A percentile compares a stretch with the other conserved stretches of the same genome.
Conservation (phyloP, 2,329 filamentous ascomycete species). For the Aspergillus flavus region DNA sequence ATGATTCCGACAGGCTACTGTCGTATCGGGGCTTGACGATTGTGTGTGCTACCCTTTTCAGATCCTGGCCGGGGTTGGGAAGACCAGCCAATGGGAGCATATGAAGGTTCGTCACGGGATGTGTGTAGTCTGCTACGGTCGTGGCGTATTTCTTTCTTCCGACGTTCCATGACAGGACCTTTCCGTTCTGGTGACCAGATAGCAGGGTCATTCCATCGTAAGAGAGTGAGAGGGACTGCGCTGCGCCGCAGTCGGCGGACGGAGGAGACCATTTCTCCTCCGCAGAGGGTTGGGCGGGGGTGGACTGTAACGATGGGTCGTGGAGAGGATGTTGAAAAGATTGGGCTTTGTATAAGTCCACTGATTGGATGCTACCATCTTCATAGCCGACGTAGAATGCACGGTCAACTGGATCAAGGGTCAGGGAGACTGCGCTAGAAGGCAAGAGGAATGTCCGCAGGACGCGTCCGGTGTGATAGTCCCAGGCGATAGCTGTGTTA, state of each 20-base stretch:
- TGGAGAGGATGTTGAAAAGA: conserved; percentile 43
- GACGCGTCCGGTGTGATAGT: conserved; percentile 76
- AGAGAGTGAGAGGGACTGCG: conserved; percentile 70
- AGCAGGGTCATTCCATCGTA: conserved; percentile 81
- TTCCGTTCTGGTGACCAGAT: conserved; percentile 79
- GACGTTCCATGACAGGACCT: conserved; percentile 79
- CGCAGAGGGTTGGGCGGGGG: conserved; percentile 44
- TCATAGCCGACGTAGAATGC: conserved; percentile 80
- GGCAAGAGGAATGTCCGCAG: conserved; percentile 82
- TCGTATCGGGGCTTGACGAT: conserved; percentile 74
- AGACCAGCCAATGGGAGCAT: conserved; percentile 66
- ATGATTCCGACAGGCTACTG: conserved; percentile 39
- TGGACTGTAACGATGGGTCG: conserved; percentile 38
- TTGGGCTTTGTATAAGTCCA: conserved; percentile 69
- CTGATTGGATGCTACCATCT: conserved; percentile 75
- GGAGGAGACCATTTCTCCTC: conserved; percentile 53
- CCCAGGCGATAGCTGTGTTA: conserved; percentile 90
- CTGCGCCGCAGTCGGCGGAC: conserved; percentile 66
- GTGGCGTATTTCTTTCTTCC: conserved; percentile 68
- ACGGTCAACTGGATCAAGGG: conserved; percentile 80
- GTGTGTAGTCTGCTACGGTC: conserved; percentile 71
- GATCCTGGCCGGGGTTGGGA: conserved; percentile 33
- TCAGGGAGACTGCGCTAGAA: conserved; percentile 69
- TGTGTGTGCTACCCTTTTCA: conserved; percentile 57
- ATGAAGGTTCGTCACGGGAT: conserved; percentile 79